Base-by-base conservation (phyloP, 164 flowering plant species). In the Stephania cephalantha region DNA sequence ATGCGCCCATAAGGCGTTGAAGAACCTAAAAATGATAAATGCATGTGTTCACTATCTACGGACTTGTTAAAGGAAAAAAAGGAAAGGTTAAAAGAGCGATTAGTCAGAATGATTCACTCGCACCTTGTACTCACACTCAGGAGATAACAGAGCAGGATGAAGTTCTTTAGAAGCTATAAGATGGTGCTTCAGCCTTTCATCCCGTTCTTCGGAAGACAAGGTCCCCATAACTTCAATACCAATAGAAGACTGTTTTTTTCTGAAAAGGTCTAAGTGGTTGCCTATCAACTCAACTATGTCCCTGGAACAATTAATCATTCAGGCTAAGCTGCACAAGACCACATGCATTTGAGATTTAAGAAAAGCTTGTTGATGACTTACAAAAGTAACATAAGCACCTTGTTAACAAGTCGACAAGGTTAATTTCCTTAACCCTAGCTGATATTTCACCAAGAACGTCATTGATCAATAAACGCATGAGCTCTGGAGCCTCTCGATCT, bases 71-170 rank as follows among this genome's bases (percentile, higher is more conserved):
- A 44, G 63, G 30, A 61, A 22, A 64, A 22, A 64, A 48, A 8
- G 45, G 70, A 52, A 74, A 46, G 45, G 61, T 13, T 8, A 46
- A n/a, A 45, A 74, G 44, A 77, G n/a, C 0, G 22, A 73, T 35
- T 67, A 75, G 76, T 73, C 35, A 77, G 81, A 86, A 84, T 83
- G 71, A 83, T 69, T 84, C 84, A 81, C 86, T 83, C 92, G 86
- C 87, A 96, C 99, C 99, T 96, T 96, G 91, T 91, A 94, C 97
- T 96, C 99, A 89, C 93, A 78, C 90, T 94, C 98, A 66, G 97
- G 85, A 79, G 98, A 92, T 53, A 96, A 68, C 81, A 96, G 78
- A 72, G 97, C 99, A 71, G 99, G 99, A 78, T 96, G 98, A 76
- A 96, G 97, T 86, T 96, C 92, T 87, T 88, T 88, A 30, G 97